phyloP scores from a whole-genome alignment of 352 stramenopile species.

The Phytophthora pseudosyringae region DNA sequence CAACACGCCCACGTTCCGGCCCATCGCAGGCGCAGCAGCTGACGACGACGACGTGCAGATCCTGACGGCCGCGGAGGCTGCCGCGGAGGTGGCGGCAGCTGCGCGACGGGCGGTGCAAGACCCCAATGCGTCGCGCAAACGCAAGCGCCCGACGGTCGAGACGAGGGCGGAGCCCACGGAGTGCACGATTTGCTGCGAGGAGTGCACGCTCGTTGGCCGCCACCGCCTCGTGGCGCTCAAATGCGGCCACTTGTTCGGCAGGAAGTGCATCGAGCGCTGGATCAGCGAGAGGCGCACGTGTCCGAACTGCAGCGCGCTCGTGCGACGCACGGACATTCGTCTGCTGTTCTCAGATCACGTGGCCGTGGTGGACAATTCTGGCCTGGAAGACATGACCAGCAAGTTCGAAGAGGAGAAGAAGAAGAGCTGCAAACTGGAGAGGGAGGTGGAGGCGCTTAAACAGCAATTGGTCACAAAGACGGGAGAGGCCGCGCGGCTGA shows the following conservation, averaged over 20 bases:
- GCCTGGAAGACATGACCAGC: constrained; percentile 55
- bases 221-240: constrained; percentile 74
- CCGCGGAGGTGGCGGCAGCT: constrained; percentile 25
- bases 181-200: constrained; percentile 79
- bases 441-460: constrained; percentile 49
- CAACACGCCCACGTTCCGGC: constrained; percentile 3
- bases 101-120: constrained; percentile 5
- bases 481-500: constrained; percentile 27
- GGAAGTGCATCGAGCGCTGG: constrained; percentile 80
- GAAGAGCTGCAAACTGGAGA: constrained; percentile 52
- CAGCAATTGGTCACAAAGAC: constrained; percentile 43
- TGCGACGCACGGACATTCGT: constrained; percentile 60
- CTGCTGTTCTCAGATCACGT: constrained; percentile 75
- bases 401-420: constrained; percentile 70
- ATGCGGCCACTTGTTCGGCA: constrained; percentile 81
- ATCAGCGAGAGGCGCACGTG: constrained; percentile 62
- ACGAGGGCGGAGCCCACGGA: constrained; percentile 63
- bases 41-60: constrained; percentile 48
- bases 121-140: constrained; percentile 25
- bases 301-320: constrained; percentile 67
- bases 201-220: constrained; percentile 58
- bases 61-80: constrained; percentile 31
- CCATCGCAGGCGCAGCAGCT: constrained; percentile 12
- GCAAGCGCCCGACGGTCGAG: constrained; percentile 37
- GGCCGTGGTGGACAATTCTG: constrained; percentile 78